phyloP scores from a whole-genome alignment of 352 stramenopile genomes.

The Globisporangium camurandrum region DNA sequence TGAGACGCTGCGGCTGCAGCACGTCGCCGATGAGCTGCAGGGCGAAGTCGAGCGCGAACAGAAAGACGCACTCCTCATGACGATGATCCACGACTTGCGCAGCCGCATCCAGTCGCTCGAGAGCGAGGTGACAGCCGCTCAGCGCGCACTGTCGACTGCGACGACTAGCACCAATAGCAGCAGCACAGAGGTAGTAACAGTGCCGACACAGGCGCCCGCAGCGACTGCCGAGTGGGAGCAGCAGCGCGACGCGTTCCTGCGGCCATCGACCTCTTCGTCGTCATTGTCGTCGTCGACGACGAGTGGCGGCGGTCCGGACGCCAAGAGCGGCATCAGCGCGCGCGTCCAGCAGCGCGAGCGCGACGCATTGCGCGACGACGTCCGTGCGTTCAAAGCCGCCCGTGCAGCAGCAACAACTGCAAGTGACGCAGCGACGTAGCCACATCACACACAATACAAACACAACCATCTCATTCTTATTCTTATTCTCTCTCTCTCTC shows the following conservation, averaged over 20 bases:
- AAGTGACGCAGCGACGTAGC: background rate
- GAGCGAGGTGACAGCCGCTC: slow-evolving; percentile 24
- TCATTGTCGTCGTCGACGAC: slow-evolving; percentile 1
- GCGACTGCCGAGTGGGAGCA: slow-evolving; percentile 17
- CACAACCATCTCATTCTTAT: slow-evolving; percentile 3
- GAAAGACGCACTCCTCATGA: slow-evolving; percentile 43
- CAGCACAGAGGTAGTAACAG: slow-evolving; percentile 6
- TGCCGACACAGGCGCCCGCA: slow-evolving; percentile 4
- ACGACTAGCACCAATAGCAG: background rate
- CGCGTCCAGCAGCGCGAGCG: slow-evolving; percentile 43
- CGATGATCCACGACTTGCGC: slow-evolving; percentile 55
- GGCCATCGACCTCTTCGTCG: background rate
- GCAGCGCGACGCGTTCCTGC: slow-evolving; percentile 30
- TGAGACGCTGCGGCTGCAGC: slow-evolving; percentile 33
- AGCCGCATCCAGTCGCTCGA: slow-evolving; percentile 49
- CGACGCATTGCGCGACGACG: slow-evolving; percentile 36
- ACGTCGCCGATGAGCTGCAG: slow-evolving; percentile 33
- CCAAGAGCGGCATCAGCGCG: slow-evolving; percentile 32
- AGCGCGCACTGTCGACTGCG: slow-evolving; percentile 9
- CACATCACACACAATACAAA: background rate
- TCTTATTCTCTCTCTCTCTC: slow-evolving; percentile 12
- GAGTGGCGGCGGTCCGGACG: no score
- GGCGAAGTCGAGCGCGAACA: slow-evolving; percentile 28
- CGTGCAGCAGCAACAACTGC: slow-evolving; percentile 10
- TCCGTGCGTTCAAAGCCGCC: slow-evolving; percentile 32